These are phyloP conservation scores for Somion occarium DNA, from an alignment of 1,284 basidiomycete genomes.

Conservation along the genomic window DNA sequence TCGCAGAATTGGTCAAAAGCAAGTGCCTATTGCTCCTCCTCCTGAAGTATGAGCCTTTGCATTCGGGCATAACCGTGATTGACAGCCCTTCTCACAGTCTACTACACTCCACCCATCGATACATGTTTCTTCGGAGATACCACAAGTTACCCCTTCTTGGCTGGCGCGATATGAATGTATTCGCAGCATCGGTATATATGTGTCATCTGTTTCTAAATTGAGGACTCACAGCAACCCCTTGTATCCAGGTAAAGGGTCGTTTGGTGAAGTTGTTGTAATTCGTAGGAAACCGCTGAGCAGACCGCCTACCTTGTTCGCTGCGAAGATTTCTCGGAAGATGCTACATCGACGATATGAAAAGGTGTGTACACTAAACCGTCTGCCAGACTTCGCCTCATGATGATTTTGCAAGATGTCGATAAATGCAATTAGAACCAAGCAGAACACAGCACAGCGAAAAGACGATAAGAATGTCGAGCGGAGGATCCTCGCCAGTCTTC, in stretches of 20 bases:
- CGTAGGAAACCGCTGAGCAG: neutral
- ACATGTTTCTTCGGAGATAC: no score
- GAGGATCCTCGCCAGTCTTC: constrained; percentile 31
- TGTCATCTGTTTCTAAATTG: no score
- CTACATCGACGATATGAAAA: neutral
- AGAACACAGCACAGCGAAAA: neutral
- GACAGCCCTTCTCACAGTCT: no score
- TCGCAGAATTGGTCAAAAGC: no score
- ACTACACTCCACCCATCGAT: no score
- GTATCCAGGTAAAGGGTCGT: neutral
- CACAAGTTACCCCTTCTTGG: no score
- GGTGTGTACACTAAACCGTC: neutral
- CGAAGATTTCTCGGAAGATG: neutral
- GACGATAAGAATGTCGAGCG: constrained; percentile 36
- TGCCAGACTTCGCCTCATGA: neutral
- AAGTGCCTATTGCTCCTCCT: no score
- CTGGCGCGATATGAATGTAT: neutral
- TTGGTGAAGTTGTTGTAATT: neutral
- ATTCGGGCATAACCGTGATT: no score
- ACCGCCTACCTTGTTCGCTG: neutral
- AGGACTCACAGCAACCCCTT: no score
- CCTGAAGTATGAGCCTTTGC: no score
- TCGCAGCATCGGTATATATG: neutral
- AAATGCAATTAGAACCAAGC: no score
- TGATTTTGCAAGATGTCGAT: neutral